Evolutionary conservation across 257 asterid genomes (phyloP), one percentile per base, ranked within the genome.

Genomic region (Nicotiana paniculata): DNA sequence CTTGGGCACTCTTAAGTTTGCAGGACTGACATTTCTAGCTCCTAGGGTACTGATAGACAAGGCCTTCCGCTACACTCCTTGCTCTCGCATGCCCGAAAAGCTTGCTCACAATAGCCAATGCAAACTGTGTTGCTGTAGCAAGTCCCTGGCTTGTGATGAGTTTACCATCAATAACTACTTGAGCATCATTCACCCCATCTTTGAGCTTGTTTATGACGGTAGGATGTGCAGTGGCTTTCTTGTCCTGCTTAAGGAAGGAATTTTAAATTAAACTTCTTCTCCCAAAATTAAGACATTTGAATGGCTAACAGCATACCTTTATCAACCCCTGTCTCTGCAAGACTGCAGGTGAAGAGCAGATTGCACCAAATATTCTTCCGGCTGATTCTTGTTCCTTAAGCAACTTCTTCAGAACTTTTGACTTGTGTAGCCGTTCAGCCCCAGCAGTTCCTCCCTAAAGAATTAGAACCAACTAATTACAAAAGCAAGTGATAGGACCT

Each of bases 21-120:
- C 51, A 76, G 67, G 3, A 48, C 67, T 32, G 81, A 51, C 4
- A 62, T 54, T 72, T 59, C 82, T 79, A 81, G 85, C 84, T 80
- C 69, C 63, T 81, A 0, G 93, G 90, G 84, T 95, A 92, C 87
- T 95, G 89, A 26, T 89, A 87, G 43, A 94, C 99, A 30, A 96
- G 92, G 77, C 98, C 99, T 83, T 92, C 97, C 0, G 99, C 99
- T 82, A 96, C 98, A 69, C 99, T 94, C 90, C 97, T 93, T 4
- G 97, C 97, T 84, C 99, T 91, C 21, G 95, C 89, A 65, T 86
- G 86, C 83, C 99, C 97, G 64, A 93, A 96, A 81, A 96, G 89
- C 92, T 96, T 96, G 66, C 90, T 84, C 15, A 96, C 98, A 63
- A 94, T 87, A 77, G 92, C 90, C 84, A 96, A 91, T 57, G 93